phyloP scores from a whole-genome alignment of 352 stramenopile genomes.

The Pythium myriotylum region DNA sequence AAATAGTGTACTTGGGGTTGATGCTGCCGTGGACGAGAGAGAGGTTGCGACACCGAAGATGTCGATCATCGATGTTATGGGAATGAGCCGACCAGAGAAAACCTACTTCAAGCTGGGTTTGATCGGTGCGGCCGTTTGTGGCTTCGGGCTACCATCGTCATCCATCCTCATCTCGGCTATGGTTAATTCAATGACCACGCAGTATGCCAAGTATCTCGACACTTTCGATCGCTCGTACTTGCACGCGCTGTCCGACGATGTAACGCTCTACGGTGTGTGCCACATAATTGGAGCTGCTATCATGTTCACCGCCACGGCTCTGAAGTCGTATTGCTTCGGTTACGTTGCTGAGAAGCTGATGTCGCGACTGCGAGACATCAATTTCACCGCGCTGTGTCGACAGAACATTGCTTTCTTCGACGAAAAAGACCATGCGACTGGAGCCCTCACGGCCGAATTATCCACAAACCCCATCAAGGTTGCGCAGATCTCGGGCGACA shows the following conservation, averaged over 20 bases:
- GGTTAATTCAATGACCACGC: slow-evolving; percentile 17
- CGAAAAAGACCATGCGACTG: slow-evolving; percentile 58
- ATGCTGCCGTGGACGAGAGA: slow-evolving; percentile 33
- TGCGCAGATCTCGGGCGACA: slow-evolving; percentile 43
- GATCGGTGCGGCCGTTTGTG: slow-evolving; percentile 35
- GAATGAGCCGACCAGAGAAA: slow-evolving; percentile 35
- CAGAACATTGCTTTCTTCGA: slow-evolving; percentile 77
- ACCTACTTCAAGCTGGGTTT: slow-evolving; percentile 39
- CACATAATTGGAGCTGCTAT: slow-evolving; percentile 39
- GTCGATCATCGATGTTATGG: slow-evolving; percentile 34
- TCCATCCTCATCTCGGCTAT: slow-evolving; percentile 16
- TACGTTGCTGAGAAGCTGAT: slow-evolving; percentile 51
- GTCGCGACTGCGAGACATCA: slow-evolving; percentile 35
- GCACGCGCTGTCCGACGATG: slow-evolving; percentile 30
- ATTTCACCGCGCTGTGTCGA: slow-evolving; percentile 37
- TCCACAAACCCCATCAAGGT: slow-evolving; percentile 54
- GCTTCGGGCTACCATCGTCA: slow-evolving; percentile 28
- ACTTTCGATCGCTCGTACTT: slow-evolving; percentile 14
- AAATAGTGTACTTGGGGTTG: slow-evolving; percentile 31
- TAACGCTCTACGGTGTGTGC: slow-evolving; percentile 30
- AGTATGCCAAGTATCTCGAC: slow-evolving; percentile 25
- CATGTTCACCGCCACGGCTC: slow-evolving; percentile 19
- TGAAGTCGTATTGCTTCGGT: slow-evolving; percentile 41
- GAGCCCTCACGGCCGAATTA: slow-evolving; percentile 43
- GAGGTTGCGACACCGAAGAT: slow-evolving; percentile 30